Percentiles rank a stretch among this genome's conserved stretches.
These are phyloP conservation scores for Diutina rugosa DNA, from an alignment of 1,139 yeast species.

Conservation along the genomic window DNA sequence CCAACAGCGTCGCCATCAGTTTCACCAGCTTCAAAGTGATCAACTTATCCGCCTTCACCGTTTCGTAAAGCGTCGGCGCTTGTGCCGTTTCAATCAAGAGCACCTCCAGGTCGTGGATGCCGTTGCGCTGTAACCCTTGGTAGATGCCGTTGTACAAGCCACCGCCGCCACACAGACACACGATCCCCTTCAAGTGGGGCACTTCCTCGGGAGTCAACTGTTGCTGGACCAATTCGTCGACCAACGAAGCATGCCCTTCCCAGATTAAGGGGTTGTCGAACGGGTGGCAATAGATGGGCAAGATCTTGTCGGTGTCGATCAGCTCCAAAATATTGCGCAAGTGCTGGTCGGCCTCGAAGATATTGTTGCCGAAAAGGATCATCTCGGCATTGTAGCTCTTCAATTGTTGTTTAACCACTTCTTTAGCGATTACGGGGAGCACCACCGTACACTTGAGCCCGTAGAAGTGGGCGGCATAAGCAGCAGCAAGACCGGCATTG, in stretches of 20 bases:
- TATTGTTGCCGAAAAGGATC: slow-evolving; percentile 18
- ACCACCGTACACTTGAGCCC: slow-evolving; percentile 25
- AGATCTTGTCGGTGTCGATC: slow-evolving; percentile 7
- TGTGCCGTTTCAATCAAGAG: slow-evolving; percentile 24
- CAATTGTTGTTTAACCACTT: slow-evolving; percentile 14
- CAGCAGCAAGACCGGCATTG: slow-evolving; percentile 35
- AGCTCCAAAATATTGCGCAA: slow-evolving; percentile 12
- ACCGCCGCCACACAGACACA: slow-evolving; percentile 32
- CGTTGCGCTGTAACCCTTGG: slow-evolving; percentile 15
- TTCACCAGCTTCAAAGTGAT: slow-evolving; percentile 17
- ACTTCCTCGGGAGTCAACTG: slow-evolving; percentile 10
- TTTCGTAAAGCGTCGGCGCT: slow-evolving; percentile 24
- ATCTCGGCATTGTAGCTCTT: slow-evolving; percentile 16
- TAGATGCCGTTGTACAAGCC: slow-evolving; percentile 28
- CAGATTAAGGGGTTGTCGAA: slow-evolving; percentile 25
- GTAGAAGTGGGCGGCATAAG: slow-evolving; percentile 18
- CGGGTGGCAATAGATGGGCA: slow-evolving; percentile 27
- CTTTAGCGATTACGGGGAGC: slow-evolving; percentile 17
- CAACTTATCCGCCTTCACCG: slow-evolving; percentile 16
- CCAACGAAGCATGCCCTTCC: slow-evolving; percentile 26
- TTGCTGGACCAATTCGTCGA: slow-evolving; percentile 17
- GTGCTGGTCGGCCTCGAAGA: slow-evolving; percentile 25
- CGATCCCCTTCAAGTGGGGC: slow-evolving; percentile 18
- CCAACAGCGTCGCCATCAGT: slow-evolving; percentile 27
- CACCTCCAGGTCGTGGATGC: slow-evolving; percentile 8